Base-by-base conservation (phyloP, 257 asterid genomes). In the Haberlea rhodopensis region DNA sequence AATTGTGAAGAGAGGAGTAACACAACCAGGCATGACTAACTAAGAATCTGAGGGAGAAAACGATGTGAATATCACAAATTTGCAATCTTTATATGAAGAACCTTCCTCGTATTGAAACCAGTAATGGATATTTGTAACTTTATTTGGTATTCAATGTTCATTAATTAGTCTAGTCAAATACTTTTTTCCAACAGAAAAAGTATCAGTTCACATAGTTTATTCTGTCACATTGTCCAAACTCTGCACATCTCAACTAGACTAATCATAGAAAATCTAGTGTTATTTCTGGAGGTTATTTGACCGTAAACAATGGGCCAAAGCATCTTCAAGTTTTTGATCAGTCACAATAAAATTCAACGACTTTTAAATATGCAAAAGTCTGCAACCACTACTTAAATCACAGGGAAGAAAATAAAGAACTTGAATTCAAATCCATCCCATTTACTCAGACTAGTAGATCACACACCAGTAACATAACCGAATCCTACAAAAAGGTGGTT, bases 141-240 rank as follows among this genome's bases (percentile, higher is more conserved):
- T 0, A 24, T 26, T 56, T 56, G 40, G 23, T 56, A 24, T 43
- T 43, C 51, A 43, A 43, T 43, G 20, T 43, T 40, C 5, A 4
- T 48, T 57, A 15, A 26, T 24, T 63, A 40, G 11, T 29, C 61
- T 57, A 46, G 34, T 18, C 52, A 55, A 51, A 25, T 26, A 13
- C 9, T 64, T 27, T n/a, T n/a, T 57, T 57, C 62, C 48, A 23
- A 25, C 52, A 40, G 43, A n/a, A 65, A 52, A 49, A 18, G 25
- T 23, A 22, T 37, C 53, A 40, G 22, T 37, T 62, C 43, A 3
- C 8, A 25, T 31, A 19, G 13, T 34, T 34, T 49, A 57, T 37
- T n/a, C 19, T 25, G 6, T 27, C 15, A 16, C 48, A n/a, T 62
- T 45, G 29, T 10, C 31, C 19, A 48, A 19, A 71, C n/a, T n/a